Base-by-base conservation (phyloP, 306 rosid species). In the Fagus crenata region DNA sequence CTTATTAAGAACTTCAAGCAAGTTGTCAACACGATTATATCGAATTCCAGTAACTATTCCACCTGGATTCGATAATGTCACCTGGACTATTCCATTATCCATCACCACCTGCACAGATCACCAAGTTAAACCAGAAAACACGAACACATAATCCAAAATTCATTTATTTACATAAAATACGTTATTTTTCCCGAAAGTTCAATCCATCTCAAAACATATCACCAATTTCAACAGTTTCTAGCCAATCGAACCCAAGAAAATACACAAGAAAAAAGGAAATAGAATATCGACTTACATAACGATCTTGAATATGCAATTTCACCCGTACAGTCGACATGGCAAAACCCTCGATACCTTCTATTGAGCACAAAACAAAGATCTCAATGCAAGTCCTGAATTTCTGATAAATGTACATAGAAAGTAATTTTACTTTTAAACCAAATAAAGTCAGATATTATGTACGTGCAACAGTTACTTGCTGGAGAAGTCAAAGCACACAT, bases 61-160 rank as follows among this genome's bases (percentile, higher is more conserved):
- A 67, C 67, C 97, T 0, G 99, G 97, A 42, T 88, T 91, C 35
- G 99, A 89, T 68, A 95, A 81, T 5, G 97, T 90, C 5, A 95
- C 93, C 81, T 95, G 97, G 74, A 87, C 67, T 76, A 95, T 87
- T 68, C 99, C 99, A 88, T 95, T 95, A 79, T 90, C 99, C 90
- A 95, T 86, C 84, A 89, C 89, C 80, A 92, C 97, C 99, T 95
- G 90, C 84, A 68, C 58, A 77, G 60, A n/a, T 69, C 67, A 61
- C 31, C n/a, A 46, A 74, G 64, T 74, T 72, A 75, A 7, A 17
- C 40, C 63, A 67, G 15, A 75, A 75, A 64, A 72, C 54, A 42
- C 5, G 75, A 2, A 49, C 18, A 67, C n/a, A 71, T 8, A 42
- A 11, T 56, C 59, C n/a, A 71, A 54, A 32, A 81, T 7, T 9